Base-by-base conservation (phyloP, 305 asterid species). In the Solanum hybrid region DNA sequence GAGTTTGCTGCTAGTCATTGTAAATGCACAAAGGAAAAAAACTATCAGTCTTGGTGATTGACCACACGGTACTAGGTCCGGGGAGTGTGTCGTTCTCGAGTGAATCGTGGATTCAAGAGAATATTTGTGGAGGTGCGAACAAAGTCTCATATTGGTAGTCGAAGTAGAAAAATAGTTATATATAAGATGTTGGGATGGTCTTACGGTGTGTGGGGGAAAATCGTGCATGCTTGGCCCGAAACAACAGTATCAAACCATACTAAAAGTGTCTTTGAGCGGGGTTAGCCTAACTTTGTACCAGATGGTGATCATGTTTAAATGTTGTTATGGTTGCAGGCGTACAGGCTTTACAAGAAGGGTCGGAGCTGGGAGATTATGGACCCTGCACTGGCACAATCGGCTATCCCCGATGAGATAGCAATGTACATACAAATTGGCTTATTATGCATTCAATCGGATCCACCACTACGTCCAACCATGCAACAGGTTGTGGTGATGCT, bases 381-480 rank as follows among this genome's bases (percentile, higher is more conserved):
- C 79, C 97, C 99, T 28, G 31, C 87, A 75, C 22, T 98, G 91
- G 94, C 86, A 29, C 89, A 95, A 40, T 93, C 98, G 7, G 93
- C 94, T 29, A 93, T 92, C 87, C 91, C 57, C 3, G 95, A 93
- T 75, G 96, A 96, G 90, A 90, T 96, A 83, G 77, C 91, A 75
- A 79, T 89, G 90, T 94, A 93, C 89, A 88, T 95, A 79, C 95
- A 94, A 29, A 92, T 98, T 12, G 99, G 98, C 22, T 90, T 98
- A 91, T 95, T 96, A 35, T 98, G 99, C 61, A 93, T 93, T 57
- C 99, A 98, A 87, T 89, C 96, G 3, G 98, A 98, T 37, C 96
- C 97, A 22, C 88, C 89, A 13, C 88, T 91, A 84, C 96, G 99
- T 42, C 99, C 99, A 1, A 93, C 90, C 78, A 97, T 98, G 99